Conservation (phyloP, 331 rosid genomes). For the Prunus yedoensis region DNA sequence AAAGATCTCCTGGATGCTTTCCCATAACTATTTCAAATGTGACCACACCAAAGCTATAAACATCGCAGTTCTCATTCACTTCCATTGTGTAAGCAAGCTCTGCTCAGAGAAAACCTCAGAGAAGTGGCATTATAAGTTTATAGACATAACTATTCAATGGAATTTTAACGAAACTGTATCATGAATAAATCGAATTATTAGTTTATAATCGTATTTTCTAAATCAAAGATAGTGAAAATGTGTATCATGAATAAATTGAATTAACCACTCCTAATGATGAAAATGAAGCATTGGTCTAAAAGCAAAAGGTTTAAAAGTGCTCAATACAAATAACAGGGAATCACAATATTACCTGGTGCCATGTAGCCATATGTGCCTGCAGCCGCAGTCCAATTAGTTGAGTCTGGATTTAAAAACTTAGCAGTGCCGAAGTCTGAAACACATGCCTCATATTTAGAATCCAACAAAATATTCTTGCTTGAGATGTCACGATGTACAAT, state of each 20-base stretch:
- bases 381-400: conserved; percentile 33
- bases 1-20: conserved; percentile 31
- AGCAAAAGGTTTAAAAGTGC: background rate
- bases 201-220: no score
- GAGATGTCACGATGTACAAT: conserved; percentile 49
- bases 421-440: conserved; percentile 41
- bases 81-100: conserved; percentile 22
- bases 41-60: conserved; percentile 36
- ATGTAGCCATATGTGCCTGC: conserved; percentile 42
- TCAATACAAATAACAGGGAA: background rate
- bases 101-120: background rate
- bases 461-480: conserved; percentile 23
- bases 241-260: no score
- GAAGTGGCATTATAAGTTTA: background rate
- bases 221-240: no score
- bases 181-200: no score
- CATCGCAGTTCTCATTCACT: conserved; percentile 17
- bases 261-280: no score
- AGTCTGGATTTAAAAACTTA: conserved; percentile 35
- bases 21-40: conserved; percentile 28
- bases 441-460: conserved; percentile 28
- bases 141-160: background rate
- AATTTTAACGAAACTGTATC: no score
- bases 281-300: no score
- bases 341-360: conserved; percentile 11